Conservation (phyloP, 352 stramenopile genomes). For the Plasmopara viticola region DNA sequence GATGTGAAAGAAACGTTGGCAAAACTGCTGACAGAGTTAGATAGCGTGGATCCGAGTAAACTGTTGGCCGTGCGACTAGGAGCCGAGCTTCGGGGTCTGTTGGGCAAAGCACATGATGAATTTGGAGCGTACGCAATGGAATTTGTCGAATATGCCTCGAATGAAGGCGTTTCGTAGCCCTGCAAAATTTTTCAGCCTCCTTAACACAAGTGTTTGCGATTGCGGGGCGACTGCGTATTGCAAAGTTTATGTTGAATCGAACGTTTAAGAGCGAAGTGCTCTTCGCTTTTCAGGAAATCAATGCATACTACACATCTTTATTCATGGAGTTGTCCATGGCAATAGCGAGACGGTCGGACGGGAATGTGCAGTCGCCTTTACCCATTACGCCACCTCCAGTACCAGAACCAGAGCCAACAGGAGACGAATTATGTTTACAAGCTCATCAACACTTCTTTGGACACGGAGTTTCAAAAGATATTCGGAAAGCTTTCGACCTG, state of each 20-base stretch:
- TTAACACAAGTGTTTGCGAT: constrained; percentile 50
- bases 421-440: constrained; percentile 41
- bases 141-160: constrained; percentile 47
- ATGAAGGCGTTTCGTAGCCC: constrained; percentile 52
- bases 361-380: constrained; percentile 44
- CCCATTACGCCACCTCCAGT: constrained; percentile 17
- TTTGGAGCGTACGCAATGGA: constrained; percentile 52
- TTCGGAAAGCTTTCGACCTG: constrained; percentile 36
- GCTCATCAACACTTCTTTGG: constrained; percentile 64
- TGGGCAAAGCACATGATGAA: constrained; percentile 78
- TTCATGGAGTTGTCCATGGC: constrained; percentile 82
- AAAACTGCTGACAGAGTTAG: constrained; percentile 44
- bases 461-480: constrained; percentile 34
- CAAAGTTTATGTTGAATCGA: constrained; percentile 72
- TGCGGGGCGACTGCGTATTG: constrained; percentile 41
- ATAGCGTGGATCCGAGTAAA: constrained; percentile 58
- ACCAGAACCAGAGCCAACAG: constrained; percentile 10
- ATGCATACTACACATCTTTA: constrained; percentile 76
- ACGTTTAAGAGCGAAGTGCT: constrained; percentile 69
- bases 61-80: constrained; percentile 55
- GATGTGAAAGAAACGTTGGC: constrained; percentile 36
- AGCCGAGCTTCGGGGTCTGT: constrained; percentile 59
- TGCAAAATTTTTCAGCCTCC: constrained; percentile 72
- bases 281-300: constrained; percentile 83
- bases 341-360: constrained; percentile 41